phyloP scores from a whole-genome alignment of 176 grass and related monocot species.

The Hyparrhenia diplandra region DNA sequence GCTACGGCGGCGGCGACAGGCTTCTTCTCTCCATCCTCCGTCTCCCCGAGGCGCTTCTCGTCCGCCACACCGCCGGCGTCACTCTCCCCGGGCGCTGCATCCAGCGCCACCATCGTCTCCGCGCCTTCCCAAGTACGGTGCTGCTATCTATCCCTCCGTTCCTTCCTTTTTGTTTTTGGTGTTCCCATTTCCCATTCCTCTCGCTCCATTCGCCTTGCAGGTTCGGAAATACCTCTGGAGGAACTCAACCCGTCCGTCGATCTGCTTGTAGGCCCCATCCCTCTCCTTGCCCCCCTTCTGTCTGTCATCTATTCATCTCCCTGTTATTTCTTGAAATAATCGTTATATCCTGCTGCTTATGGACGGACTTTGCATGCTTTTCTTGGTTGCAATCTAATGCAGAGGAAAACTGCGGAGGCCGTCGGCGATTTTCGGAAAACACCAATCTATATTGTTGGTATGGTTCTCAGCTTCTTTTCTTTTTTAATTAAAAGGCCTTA shows the following conservation, averaged over 20 bases:
- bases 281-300: too few species aligned
- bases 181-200: neutral
- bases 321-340: neutral
- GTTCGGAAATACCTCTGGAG: conserved; percentile 8
- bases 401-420: conserved; percentile 29
- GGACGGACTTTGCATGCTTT: neutral
- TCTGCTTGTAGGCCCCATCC: neutral
- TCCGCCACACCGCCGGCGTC: neutral
- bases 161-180: too few species aligned
- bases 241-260: conserved; percentile 39
- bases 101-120: neutral
- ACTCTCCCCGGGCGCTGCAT: neutral
- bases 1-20: neutral
- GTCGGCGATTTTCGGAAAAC: conserved; percentile 37
- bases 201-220: neutral
- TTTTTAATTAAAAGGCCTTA: neutral
- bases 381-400: neutral
- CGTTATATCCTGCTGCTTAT: neutral
- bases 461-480: neutral
- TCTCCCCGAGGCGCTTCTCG: neutral
- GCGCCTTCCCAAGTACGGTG: conserved; percentile 27
- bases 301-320: neutral
- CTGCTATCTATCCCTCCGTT: neutral
- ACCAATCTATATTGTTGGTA: conserved; percentile 43
- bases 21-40: neutral